Evolutionary conservation across 2,329 filamentous ascomycete species (phyloP).

Genomic region (Elsinoe perseae): DNA sequence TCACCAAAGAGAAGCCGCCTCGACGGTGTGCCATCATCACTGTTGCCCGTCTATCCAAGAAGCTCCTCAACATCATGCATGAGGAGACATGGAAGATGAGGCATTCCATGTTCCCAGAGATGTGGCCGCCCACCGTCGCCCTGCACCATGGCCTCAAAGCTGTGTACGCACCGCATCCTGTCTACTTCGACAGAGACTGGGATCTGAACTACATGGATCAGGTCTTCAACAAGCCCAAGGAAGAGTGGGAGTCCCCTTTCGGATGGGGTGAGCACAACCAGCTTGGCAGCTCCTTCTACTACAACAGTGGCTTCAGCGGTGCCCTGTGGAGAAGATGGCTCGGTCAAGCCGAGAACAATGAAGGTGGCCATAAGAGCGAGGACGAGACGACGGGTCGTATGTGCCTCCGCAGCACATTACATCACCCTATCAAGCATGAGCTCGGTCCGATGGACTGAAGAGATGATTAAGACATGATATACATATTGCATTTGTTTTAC

Average conservation of each 20-base stretch:
- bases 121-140: constrained; percentile 66
- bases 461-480: constrained; percentile 3
- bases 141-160: constrained; percentile 73
- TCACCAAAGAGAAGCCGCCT: constrained; percentile 50
- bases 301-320: constrained; percentile 42
- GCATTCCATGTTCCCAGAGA: constrained; percentile 67
- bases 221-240: constrained; percentile 42
- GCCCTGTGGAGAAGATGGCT: constrained; percentile 45
- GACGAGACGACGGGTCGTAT: constrained; percentile 37
- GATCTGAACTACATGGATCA: constrained; percentile 39
- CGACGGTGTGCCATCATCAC: constrained; percentile 72
- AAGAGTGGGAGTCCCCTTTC: constrained; percentile 40
- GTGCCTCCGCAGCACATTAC: constrained; percentile 39
- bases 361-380: constrained; percentile 31
- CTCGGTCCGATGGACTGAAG: constrained; percentile 27
- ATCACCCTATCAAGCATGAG: constrained; percentile 45
- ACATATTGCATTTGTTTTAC: constrained; percentile 5
- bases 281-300: constrained; percentile 45
- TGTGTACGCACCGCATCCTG: constrained; percentile 68
- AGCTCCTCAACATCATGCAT: constrained; percentile 68
- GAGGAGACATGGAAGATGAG: constrained; percentile 64
- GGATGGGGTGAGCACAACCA: constrained; percentile 47
- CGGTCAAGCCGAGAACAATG: constrained; percentile 39
- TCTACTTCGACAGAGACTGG: constrained; percentile 73
- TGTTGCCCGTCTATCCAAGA: constrained; percentile 63